Base-by-base conservation (phyloP, 306 rosid genomes). In the Citrullus amarus region DNA sequence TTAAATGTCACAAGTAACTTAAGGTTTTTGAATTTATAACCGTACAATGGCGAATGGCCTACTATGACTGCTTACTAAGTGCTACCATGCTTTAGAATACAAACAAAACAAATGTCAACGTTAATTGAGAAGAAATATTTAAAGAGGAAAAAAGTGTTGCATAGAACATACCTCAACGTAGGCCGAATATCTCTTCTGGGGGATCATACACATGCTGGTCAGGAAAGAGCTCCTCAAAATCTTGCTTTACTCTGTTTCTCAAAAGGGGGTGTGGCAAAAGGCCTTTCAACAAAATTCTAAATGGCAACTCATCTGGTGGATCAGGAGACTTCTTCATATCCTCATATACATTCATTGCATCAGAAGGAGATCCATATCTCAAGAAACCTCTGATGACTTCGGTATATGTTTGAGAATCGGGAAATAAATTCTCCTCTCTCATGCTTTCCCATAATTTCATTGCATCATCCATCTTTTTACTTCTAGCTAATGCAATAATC, bases 301-400 rank as follows among this genome's bases (percentile, higher is more conserved):
- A 95, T 0, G 98, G 97, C 84, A 91, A 81, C 86, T 91, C 93
- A 39, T 95, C 97, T 0, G 97, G 97, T 34, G 97, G 99, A 62
- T 95, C 99, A 0, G 98, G 98, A 80, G 97, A 92, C 81, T 91
- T 90, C 86, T 92, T 92, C 98, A 95, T 90, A 85, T 92, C 96
- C 83, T 95, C 97, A 2, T 86, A 95, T 69, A 95, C 28, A 70
- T 91, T 92, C 98, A 95, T 92, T 9, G 98, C 97, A 86, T 95
- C 98, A 1, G 93, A 93, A 46, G 96, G 97, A 79, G 93, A 92
- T 79, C 97, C 97, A 68, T 77, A 79, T 72, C 84, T 91, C 89
- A 95, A 84, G 87, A 95, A 95, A 30, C 98, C 97, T 87, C 93
- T 87, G 62, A 95, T 92, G 79, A 95, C 91, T 85, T 92, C 99